Conservation (phyloP, 2,329 filamentous ascomycete genomes). For the Clarireedia monteithiana region DNA sequence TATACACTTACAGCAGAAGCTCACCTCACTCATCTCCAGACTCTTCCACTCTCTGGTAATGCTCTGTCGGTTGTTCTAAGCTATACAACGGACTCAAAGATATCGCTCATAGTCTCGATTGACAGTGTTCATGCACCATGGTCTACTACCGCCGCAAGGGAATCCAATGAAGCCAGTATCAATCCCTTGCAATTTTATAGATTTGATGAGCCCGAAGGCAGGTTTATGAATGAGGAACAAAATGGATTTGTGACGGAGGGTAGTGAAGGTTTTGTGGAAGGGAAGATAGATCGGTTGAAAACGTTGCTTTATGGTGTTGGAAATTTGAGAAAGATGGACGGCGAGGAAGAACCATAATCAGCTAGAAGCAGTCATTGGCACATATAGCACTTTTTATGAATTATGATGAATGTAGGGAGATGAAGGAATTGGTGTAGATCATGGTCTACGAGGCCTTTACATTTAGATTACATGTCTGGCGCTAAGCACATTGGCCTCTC, state of each 20-base stretch:
- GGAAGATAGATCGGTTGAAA: conserved; percentile 29
- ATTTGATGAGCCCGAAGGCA: conserved; percentile 3
- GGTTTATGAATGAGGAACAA: conserved; percentile 1
- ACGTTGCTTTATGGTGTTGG: conserved; percentile 33
- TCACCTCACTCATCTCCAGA: conserved; percentile 40
- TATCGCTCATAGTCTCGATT: conserved; percentile 40
- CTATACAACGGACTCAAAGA: conserved; percentile 21
- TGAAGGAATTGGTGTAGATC: background rate
- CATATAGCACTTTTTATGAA: background rate
- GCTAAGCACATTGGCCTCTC: background rate
- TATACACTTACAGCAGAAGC: conserved; percentile 48
- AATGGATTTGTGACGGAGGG: background rate
- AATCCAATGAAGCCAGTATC: conserved; percentile 1
- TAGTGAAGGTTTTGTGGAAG: conserved; percentile 15
- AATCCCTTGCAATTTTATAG: conserved; percentile 11
- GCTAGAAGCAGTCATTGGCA: background rate
- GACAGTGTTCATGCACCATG: conserved; percentile 44
- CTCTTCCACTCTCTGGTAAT: conserved; percentile 54
- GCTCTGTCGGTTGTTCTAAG: conserved; percentile 32
- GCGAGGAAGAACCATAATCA: conserved; percentile 13
- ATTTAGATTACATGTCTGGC: no score
- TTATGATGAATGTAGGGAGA: background rate
- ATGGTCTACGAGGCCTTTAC: background rate
- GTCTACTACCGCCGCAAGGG: conserved; percentile 36
- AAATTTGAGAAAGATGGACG: conserved; percentile 29